Conservation (phyloP, 352 stramenopile species). For the Phytopythium litorale region DNA sequence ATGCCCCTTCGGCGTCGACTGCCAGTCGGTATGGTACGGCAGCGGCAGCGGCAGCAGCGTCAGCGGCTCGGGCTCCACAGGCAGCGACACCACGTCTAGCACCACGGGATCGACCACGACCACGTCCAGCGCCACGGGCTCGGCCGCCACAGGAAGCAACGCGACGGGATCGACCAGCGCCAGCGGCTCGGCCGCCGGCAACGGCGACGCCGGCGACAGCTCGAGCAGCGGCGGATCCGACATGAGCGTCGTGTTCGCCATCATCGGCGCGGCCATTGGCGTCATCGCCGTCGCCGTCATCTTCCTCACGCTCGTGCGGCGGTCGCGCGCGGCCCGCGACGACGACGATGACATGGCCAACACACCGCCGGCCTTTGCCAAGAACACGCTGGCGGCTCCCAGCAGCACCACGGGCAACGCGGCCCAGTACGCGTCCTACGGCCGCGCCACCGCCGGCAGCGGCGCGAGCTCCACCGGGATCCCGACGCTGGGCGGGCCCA, state of each 20-base stretch:
- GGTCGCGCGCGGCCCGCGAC: conserved; percentile 50
- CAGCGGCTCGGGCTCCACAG: no score
- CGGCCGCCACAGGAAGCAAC: not conserved
- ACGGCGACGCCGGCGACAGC: conserved; percentile 9
- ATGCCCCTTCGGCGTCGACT: conserved; percentile 30
- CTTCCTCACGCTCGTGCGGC: conserved; percentile 71
- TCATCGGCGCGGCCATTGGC: conserved; percentile 70
- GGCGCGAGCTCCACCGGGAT: conserved; percentile 17
- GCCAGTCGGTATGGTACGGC: conserved; percentile 17
- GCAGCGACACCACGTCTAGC: conserved; percentile 3
- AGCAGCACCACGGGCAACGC: conserved; percentile 22
- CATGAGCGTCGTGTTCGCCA: conserved; percentile 74
- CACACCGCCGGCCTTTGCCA: conserved; percentile 26
- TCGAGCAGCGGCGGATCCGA: conserved; percentile 32
- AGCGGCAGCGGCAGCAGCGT: not conserved
- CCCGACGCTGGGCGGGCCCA: conserved; percentile 11
- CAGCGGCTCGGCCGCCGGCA: conserved; percentile 9
- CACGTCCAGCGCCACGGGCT: not conserved
- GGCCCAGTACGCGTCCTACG: conserved; percentile 30
- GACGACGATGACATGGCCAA: conserved; percentile 58
- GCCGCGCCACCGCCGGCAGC: conserved; percentile 9
- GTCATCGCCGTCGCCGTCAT: conserved; percentile 79
- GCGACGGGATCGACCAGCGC: conserved; percentile 14
- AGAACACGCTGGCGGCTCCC: conserved; percentile 23
- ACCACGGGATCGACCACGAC: conserved; percentile 8